Evolutionary conservation across 768 basidiomycete species (phyloP).

Genomic region (Pleurotus salmoneostramineus): DNA sequence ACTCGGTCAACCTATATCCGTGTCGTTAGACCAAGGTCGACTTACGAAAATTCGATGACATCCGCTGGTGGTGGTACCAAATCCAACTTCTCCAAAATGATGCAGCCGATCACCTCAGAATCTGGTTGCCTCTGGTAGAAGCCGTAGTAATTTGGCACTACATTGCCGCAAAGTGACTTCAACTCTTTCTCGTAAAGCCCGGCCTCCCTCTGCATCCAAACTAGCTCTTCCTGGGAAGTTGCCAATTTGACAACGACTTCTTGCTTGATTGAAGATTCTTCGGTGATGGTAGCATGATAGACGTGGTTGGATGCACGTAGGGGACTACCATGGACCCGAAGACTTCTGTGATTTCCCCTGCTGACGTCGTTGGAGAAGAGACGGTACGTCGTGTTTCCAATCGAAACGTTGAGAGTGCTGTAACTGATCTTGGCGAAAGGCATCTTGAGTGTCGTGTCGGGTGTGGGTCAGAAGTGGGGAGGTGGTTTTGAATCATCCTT

Average conservation of each 20-base stretch:
- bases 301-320: not conserved
- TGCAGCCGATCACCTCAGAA: not conserved
- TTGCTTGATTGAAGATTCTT: not conserved
- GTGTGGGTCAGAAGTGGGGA: not conserved
- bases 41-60: slow-evolving; percentile 1
- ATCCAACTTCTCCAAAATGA: not conserved
- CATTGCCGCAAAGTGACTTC: not conserved
- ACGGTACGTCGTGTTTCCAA: not conserved
- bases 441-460: not conserved
- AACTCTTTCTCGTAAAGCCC: not conserved
- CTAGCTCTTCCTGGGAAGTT: not conserved
- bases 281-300: not conserved
- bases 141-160: not conserved
- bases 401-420: not conserved
- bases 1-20: not conserved
- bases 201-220: not conserved
- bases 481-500: not conserved
- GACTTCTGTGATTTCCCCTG: not conserved
- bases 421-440: not conserved
- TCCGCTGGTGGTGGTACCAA: not conserved
- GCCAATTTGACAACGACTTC: not conserved
- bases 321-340: not conserved
- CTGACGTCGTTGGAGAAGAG: not conserved
- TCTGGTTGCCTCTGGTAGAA: not conserved
- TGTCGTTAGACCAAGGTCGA: not conserved